These are phyloP conservation scores for Phycomyces blakesleeanus DNA, from an alignment of 192 early-diverging fungal genomes.

Conservation along the genomic window DNA sequence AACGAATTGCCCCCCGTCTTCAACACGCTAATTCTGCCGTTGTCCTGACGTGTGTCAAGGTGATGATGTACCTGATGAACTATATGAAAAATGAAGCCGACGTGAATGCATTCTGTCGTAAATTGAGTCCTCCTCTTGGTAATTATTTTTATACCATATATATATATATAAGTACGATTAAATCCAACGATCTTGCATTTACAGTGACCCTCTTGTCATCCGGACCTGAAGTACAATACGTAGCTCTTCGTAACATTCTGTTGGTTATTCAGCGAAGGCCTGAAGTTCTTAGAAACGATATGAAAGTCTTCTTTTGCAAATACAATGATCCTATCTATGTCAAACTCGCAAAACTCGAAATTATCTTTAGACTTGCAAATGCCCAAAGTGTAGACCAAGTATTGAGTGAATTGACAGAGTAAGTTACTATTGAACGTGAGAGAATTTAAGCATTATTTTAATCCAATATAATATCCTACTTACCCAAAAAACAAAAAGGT, in stretches of 20 bases:
- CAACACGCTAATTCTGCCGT: constrained; percentile 96
- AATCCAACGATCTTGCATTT: not conserved
- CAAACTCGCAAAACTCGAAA: constrained; percentile 95
- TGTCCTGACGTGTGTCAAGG: constrained; percentile 78
- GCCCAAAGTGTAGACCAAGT: constrained; percentile 84
- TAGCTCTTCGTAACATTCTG: constrained; percentile 93
- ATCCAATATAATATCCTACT: too few relatives aligned
- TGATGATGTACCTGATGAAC: constrained; percentile 93
- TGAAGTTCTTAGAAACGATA: constrained; percentile 84
- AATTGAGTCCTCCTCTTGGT: constrained; percentile 89
- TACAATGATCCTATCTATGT: constrained; percentile 99
- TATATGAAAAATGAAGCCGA: constrained; percentile 82
- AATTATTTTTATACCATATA: constrained; percentile 12
- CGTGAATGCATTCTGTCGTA: constrained; percentile 70
- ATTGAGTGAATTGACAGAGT: constrained; percentile 88
- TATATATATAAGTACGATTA: too few relatives aligned
- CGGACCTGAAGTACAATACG: constrained; percentile 95
- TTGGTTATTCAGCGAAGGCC: constrained; percentile 90
- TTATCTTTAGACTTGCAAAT: constrained; percentile 84
- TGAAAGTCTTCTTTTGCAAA: constrained; percentile 99
- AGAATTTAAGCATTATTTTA: too few relatives aligned
- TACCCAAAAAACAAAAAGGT: constrained; percentile 37
- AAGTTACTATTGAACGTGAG: too few relatives aligned
- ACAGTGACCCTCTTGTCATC: constrained; percentile 85
- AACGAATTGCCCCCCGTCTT: constrained; percentile 84